phyloP scores from a whole-genome alignment of 2,329 filamentous ascomycete genomes.

The Aspergillus proliferans region DNA sequence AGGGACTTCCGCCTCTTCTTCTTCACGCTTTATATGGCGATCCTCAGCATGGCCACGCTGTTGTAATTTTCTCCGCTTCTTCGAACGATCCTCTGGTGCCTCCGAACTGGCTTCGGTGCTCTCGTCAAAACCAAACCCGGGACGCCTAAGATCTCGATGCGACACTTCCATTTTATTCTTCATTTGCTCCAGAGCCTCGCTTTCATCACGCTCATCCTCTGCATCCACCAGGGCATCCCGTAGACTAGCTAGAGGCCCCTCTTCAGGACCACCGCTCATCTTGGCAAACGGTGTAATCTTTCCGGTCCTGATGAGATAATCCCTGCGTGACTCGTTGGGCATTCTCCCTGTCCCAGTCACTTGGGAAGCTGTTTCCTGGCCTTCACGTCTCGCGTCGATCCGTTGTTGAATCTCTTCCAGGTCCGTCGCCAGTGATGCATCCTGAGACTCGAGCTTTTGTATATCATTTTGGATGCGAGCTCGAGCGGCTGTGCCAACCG shows the following conservation, averaged over 20 bases:
- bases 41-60: slow-evolving; percentile 1
- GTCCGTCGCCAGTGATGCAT: slow-evolving; percentile 62
- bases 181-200: slow-evolving; percentile 42
- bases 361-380: slow-evolving; percentile 41
- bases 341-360: slow-evolving; percentile 48
- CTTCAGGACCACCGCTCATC: slow-evolving; percentile 55
- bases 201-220: slow-evolving; percentile 60
- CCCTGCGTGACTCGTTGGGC: slow-evolving; percentile 74
- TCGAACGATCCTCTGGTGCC: slow-evolving; percentile 11
- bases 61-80: slow-evolving; percentile 33
- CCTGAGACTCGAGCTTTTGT: slow-evolving; percentile 57
- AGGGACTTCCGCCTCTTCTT: slow-evolving; percentile 9
- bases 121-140: slow-evolving; percentile 59
- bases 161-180: slow-evolving; percentile 47
- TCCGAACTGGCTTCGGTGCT: slow-evolving; percentile 23
- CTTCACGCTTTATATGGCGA: slow-evolving; percentile 1
- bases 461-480: slow-evolving; percentile 52
- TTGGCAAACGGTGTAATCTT: slow-evolving; percentile 96
- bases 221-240: slow-evolving; percentile 75
- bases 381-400: slow-evolving; percentile 66
- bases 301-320: slow-evolving; percentile 88
- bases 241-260: slow-evolving; percentile 61
- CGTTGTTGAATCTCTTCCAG: slow-evolving; percentile 73
- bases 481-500: slow-evolving; percentile 46
- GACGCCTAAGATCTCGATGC: slow-evolving; percentile 66